Evolutionary conservation across 2,329 filamentous ascomycete genomes (phyloP), one percentile per base, ranked within the genome.

Genomic region (Lanzia echinophila): DNA sequence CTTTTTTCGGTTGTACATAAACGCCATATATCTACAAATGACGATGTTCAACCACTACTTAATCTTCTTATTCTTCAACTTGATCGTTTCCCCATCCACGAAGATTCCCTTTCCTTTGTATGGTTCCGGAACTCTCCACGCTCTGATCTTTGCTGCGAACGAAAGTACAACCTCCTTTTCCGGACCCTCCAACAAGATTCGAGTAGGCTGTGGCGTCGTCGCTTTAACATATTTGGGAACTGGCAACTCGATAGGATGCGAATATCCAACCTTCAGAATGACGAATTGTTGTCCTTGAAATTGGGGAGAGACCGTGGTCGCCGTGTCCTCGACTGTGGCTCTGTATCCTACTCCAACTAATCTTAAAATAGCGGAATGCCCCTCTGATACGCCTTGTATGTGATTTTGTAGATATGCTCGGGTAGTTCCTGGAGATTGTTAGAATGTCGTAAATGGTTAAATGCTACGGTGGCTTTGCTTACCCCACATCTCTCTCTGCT

Each of bases 41-140:
- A 53, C 38, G 55, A 54, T 47, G 33, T 39, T 34, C 34, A 56
- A 20, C 38, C 39, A 69, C 75, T 84, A 94, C 79, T 91, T 92
- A 71, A 92, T 90, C 81, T 92, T 94, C 86, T 96, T 99, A 67
- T 89, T 87, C 85, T 99, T 99, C 72, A 99, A 72, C 79, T 87
- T 95, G 75, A 99, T 96, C 31, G 90, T 96, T 79, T 99, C 90
- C 60, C 91, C 90, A 68, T 97, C 95, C 65, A 99, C 86, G 70
- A 97, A 99, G 64, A 99, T 95, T 65, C 94, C 94, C 83, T 99
- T 97, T 62, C 94, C 94, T 82, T 99, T 99, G 74, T 99, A 99
- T 61, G 94, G 94, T 75, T 99, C 94, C 31, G 94, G 94, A 60
- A 81, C 81, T 68, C 94, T 85, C 92, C 92, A 97, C 72, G 77